A percentile compares a stretch with the other conserved stretches of the same genome.
These are phyloP conservation scores for Paramyrothecium roridum DNA, from an alignment of 2,329 filamentous ascomycete genomes.

Conservation along the genomic window DNA sequence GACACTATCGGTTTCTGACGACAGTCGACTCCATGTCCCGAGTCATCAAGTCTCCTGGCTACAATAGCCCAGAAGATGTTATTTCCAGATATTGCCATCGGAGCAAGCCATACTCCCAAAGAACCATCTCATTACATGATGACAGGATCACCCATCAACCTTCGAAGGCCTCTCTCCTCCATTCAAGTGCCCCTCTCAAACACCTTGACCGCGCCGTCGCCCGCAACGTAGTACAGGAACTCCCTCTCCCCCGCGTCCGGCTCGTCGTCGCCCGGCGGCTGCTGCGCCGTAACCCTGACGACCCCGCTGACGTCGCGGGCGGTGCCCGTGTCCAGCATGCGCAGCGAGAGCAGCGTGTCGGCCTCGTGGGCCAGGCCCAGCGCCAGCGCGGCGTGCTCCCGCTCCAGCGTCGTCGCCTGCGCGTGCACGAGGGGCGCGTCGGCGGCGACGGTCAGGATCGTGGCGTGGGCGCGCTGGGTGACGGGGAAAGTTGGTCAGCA, in stretches of 20 bases:
- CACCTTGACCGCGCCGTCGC: conserved; percentile 76
- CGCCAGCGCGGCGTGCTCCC: conserved; percentile 67
- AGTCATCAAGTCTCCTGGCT: too few species aligned
- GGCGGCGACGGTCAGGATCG: conserved; percentile 66
- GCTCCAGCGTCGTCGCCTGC: conserved; percentile 64
- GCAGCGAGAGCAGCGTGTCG: conserved; percentile 65
- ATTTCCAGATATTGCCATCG: background rate
- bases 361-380: conserved; percentile 74
- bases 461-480: conserved; percentile 60
- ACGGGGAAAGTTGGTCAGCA: background rate
- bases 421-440: conserved; percentile 67
- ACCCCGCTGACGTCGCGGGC: conserved; percentile 90
- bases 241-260: conserved; percentile 61
- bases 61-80: too few species aligned
- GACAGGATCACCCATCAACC: too few species aligned
- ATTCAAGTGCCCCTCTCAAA: conserved; percentile 69
- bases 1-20: too few species aligned
- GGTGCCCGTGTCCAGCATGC: conserved; percentile 81
- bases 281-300: conserved; percentile 61
- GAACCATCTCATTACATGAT: too few species aligned
- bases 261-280: conserved; percentile 17
- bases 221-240: conserved; percentile 75
- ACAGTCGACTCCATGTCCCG: too few species aligned
- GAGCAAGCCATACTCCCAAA: too few species aligned
- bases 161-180: background rate